Evolutionary conservation across 495 filamentous ascomycete genomes (phyloP), one percentile per base, ranked within the genome.

Genomic region (Achaetomiella virescens): DNA sequence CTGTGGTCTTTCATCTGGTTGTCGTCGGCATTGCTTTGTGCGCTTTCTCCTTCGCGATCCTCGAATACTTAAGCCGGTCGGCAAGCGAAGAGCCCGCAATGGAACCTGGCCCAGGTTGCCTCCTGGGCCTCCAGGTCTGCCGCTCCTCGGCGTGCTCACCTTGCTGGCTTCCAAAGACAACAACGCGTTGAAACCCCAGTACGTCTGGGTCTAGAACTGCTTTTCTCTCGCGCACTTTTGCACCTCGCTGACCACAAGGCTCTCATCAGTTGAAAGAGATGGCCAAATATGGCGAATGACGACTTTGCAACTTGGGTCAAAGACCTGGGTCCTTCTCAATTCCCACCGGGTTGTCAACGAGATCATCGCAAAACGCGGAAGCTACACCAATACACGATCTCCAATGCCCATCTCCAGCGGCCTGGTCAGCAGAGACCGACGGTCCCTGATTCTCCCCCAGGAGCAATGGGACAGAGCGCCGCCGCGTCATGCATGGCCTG

Each of bases 401-500:
- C 48, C 48, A n/a, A 60, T 66, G 36, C 70, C 69, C 38, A 62
- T 67, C 56, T 48, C 60, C 2, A 52, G 48, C 24, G 55, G 53
- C 27, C 48, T 73, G 41, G 63, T 71, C 56, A 67, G 63, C 40
- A 38, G 36, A 3, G 59, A 61, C 31, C 49, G 50, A 21, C 62
- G 69, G 15, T 63, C 66, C 15, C 44, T 73, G 8, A 40, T 73
- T 20, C 59, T 62, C 51, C 61, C 48, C n/a, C 58, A 71, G 42
- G 48, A 56, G 29, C 54, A 66, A 9, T 71, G n/a, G 68, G 67
- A 49, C 57, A 12, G 56, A 62, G 41, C 49, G 52, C 2, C 61
- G 63, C 2, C 66, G 60, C 38, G 68, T 77, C 25, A 75, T 74
- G 67, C 76, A 79, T 55, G 62, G 63, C 2, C 61, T 77, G 11